Percentiles rank a stretch among this genome's conserved stretches.
Evolutionary conservation across 129 eudicot species (phyloP).

Genomic region (Centella asiatica): DNA sequence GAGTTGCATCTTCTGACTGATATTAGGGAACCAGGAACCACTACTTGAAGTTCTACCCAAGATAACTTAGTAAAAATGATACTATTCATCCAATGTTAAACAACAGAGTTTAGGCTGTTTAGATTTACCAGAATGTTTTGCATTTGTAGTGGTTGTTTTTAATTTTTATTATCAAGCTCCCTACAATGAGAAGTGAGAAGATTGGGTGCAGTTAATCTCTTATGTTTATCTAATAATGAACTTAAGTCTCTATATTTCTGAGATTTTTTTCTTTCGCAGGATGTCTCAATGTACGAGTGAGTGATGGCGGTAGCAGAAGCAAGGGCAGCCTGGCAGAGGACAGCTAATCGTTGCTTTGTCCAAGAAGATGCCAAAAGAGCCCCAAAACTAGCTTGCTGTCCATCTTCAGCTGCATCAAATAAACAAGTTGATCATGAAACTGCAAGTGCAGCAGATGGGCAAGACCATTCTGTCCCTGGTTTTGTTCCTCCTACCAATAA

Average conservation of each 20-base stretch:
- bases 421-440: constrained; percentile 52
- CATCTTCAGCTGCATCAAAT: constrained; percentile 43
- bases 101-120: too few species aligned
- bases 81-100: too few species aligned
- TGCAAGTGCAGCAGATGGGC: constrained; percentile 25
- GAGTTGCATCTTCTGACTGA: not conserved
- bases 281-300: constrained; percentile 28
- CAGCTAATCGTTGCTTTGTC: constrained; percentile 88
- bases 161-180: too few species aligned
- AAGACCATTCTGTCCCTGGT: constrained; percentile 23
- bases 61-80: too few species aligned
- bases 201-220: not conserved
- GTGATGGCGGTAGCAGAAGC: constrained; percentile 97
- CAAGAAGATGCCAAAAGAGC: constrained; percentile 99
- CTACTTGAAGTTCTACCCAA: too few species aligned
- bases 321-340: constrained; percentile 94
- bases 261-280: constrained; percentile 14
- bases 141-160: too few species aligned
- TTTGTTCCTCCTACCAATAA: constrained; percentile 33
- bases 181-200: too few species aligned
- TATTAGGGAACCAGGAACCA: too few species aligned
- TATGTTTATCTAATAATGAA: not conserved
- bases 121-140: too few species aligned
- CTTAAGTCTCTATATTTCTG: not conserved
- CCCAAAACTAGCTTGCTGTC: constrained; percentile 86